Conservation (phyloP, 805 yeast genomes). For the Naumovozyma baii region DNA sequence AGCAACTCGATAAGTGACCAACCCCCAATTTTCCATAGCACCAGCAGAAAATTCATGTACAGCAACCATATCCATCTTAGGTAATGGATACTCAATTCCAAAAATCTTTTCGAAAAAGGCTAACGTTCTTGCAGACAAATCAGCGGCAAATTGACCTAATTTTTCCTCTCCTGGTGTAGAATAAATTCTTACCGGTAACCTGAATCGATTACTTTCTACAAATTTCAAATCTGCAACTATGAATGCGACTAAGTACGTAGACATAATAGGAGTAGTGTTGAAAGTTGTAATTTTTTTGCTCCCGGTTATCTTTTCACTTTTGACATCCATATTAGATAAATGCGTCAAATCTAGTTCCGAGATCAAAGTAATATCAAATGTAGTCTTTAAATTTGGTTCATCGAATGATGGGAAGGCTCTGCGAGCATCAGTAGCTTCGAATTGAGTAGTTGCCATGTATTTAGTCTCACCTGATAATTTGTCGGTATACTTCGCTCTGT, state of each 20-base stretch:
- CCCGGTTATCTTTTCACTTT: conserved; percentile 36
- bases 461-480: conserved; percentile 52
- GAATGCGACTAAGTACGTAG: conserved; percentile 78
- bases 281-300: conserved; percentile 49
- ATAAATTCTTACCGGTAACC: conserved; percentile 71
- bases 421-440: conserved; percentile 82
- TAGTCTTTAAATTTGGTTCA: conserved; percentile 73
- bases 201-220: conserved; percentile 55
- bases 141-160: conserved; percentile 64
- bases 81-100: conserved; percentile 68
- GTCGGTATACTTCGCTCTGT: conserved; percentile 53
- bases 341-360: conserved; percentile 47
- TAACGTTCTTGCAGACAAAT: conserved; percentile 65
- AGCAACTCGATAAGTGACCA: conserved; percentile 69
- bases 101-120: conserved; percentile 63
- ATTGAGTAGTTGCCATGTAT: conserved; percentile 74
- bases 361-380: conserved; percentile 54
- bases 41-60: conserved; percentile 79
- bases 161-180: conserved; percentile 70
- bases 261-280: conserved; percentile 73
- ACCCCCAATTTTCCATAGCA: conserved; percentile 85
- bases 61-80: conserved; percentile 74
- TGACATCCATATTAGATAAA: conserved; percentile 62
- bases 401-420: conserved; percentile 83
- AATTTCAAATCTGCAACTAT: conserved; percentile 72